Conservation (phyloP, 495 filamentous ascomycete species). For the Podospora comata region DNA sequence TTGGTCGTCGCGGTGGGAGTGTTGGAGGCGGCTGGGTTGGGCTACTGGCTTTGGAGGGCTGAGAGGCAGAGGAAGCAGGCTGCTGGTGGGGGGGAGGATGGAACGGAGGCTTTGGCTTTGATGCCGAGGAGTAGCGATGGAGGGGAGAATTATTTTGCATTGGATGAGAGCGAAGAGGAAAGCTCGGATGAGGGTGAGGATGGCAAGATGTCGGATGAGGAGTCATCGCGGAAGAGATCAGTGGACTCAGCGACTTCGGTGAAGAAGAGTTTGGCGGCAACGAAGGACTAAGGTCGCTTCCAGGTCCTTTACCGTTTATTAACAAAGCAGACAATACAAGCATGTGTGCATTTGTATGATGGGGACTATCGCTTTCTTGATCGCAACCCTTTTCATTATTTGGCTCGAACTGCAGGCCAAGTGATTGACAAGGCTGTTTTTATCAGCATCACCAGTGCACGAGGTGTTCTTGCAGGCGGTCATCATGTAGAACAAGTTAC, state of each 20-base stretch:
- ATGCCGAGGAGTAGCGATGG: background rate
- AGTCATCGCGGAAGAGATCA: background rate
- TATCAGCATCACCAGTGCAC: background rate
- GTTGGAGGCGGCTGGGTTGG: conserved; percentile 20
- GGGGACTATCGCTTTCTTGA: no score
- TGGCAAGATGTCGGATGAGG: background rate
- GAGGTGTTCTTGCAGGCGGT: background rate
- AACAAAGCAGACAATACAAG: background rate
- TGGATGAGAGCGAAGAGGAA: background rate
- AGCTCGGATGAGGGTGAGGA: background rate
- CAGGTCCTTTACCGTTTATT: background rate
- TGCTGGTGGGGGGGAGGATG: background rate
- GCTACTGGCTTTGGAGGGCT: conserved; percentile 18
- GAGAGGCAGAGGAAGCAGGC: background rate
- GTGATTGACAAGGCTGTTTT: background rate
- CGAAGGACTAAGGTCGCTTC: background rate
- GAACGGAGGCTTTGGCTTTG: background rate
- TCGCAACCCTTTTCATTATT: background rate
- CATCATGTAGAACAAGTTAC: background rate
- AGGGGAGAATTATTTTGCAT: background rate
- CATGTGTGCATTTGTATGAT: background rate
- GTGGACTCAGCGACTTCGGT: background rate
- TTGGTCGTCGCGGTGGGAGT: conserved; percentile 5
- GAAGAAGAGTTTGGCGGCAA: background rate
- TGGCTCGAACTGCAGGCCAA: background rate